Percentiles rank a stretch among this genome's conserved stretches.
phyloP scores from a whole-genome alignment of 192 early-diverging fungal genomes.

The Podila minutissima region DNA sequence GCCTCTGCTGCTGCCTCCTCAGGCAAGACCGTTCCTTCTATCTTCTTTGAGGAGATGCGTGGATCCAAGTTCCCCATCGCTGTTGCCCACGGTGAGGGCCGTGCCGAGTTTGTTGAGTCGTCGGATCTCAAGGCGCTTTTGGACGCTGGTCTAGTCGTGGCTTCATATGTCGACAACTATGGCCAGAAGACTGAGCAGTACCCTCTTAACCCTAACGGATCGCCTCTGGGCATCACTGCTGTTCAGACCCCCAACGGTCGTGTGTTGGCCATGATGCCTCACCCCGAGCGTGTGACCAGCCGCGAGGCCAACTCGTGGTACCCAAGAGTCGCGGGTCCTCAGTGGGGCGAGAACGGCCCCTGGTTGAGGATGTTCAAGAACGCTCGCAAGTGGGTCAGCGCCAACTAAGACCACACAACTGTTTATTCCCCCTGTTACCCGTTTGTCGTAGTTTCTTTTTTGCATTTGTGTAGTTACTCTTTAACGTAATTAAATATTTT shows the following conservation, averaged over 20 bases:
- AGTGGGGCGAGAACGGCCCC: constrained; percentile 79
- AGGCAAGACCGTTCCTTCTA: constrained; percentile 43
- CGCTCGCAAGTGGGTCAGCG: constrained; percentile 86
- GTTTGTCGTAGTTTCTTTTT: background rate
- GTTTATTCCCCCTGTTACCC: background rate
- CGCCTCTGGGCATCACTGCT: constrained; percentile 87
- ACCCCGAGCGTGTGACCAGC: constrained; percentile 94
- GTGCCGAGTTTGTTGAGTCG: constrained; percentile 75
- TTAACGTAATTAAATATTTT: too few relatives aligned
- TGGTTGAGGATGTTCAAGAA: constrained; percentile 97
- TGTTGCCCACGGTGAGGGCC: constrained; percentile 98
- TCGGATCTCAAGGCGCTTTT: constrained; percentile 56
- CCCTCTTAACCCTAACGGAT: constrained; percentile 98
- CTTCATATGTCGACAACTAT: constrained; percentile 88
- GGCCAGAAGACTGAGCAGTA: constrained; percentile 82
- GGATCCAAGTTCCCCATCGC: constrained; percentile 93
- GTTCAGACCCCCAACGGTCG: constrained; percentile 87
- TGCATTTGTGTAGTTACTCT: background rate
- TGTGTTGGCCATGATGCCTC: constrained; percentile 97
- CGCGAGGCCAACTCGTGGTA: constrained; percentile 92
- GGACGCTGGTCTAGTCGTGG: constrained; percentile 65
- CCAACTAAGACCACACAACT: background rate
- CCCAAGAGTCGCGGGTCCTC: constrained; percentile 57
- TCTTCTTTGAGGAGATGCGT: constrained; percentile 94
- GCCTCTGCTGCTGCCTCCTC: background rate